phyloP scores from a whole-genome alignment of 805 yeast species.

The Yarrowia sp. region DNA sequence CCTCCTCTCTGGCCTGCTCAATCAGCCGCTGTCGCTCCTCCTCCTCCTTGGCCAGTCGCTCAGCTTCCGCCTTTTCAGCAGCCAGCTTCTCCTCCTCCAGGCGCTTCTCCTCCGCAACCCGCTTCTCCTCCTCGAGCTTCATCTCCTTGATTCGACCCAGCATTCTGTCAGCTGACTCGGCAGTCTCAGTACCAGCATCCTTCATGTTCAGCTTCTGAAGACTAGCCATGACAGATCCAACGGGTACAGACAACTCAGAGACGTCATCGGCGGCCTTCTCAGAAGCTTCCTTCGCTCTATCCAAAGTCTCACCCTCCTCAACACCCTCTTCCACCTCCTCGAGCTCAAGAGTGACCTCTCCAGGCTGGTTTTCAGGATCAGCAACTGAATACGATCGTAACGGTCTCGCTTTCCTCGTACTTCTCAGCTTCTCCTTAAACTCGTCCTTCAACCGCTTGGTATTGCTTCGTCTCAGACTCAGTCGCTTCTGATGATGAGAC shows the following conservation, averaged over 20 bases:
- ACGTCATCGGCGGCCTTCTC: not conserved
- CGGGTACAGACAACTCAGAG: not conserved
- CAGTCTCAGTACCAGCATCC: not conserved
- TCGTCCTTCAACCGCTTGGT: slow-evolving; percentile 26
- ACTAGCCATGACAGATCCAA: not conserved
- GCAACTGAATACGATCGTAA: slow-evolving; percentile 9
- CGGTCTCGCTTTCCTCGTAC: not conserved
- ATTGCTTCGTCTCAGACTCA: slow-evolving; percentile 7
- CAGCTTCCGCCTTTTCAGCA: not conserved
- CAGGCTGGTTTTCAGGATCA: not conserved
- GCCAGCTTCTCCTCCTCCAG: not conserved
- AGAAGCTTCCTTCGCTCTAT: not conserved
- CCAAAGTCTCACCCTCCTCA: slow-evolving; percentile 12
- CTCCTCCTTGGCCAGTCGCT: not conserved
- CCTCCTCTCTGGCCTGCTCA: slow-evolving; percentile 16
- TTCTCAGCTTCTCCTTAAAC: slow-evolving; percentile 31
- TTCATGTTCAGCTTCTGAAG: slow-evolving; percentile 20
- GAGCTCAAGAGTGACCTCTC: not conserved
- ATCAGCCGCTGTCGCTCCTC: not conserved
- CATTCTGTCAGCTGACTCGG: slow-evolving; percentile 8
- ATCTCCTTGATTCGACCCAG: slow-evolving; percentile 19
- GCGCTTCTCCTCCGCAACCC: not conserved
- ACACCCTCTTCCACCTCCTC: slow-evolving; percentile 20
- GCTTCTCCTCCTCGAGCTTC: slow-evolving; percentile 6
- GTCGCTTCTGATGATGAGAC: slow-evolving; percentile 20